Conservation (phyloP, 306 rosid genomes). For the Gastrolobium villosum region DNA sequence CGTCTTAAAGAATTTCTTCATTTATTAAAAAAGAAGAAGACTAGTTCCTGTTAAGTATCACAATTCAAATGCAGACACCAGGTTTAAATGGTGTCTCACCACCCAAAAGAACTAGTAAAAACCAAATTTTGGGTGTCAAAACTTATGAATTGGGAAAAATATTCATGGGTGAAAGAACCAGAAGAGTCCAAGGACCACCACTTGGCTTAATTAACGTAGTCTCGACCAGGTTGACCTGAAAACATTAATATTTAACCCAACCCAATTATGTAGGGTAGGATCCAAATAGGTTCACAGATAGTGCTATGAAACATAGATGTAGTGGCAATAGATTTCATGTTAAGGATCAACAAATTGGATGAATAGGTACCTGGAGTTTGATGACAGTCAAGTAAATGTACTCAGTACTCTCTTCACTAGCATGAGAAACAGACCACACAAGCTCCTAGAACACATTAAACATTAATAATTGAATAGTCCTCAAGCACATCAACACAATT, state of each 20-base stretch:
- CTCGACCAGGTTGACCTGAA: neutral
- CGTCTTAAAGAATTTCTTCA: no score
- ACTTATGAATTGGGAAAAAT: neutral
- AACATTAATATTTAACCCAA: neutral
- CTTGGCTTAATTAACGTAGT: neutral
- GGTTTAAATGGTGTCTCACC: neutral
- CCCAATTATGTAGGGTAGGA: neutral
- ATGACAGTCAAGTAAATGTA: slow-evolving; percentile 77
- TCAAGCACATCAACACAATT: slow-evolving; percentile 31
- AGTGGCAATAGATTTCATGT: slow-evolving; percentile 17
- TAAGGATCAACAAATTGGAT: slow-evolving; percentile 35
- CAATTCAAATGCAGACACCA: neutral
- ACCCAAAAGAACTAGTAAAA: neutral
- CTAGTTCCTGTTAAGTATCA: no score
- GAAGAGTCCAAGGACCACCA: neutral
- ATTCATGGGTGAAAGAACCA: neutral
- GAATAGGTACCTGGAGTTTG: slow-evolving; percentile 79
- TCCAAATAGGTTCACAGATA: neutral
- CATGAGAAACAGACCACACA: slow-evolving; percentile 82
- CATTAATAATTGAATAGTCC: slow-evolving; percentile 43
- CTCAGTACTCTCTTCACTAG: slow-evolving; percentile 96
- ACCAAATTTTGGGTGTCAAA: neutral
- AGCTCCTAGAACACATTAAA: slow-evolving; percentile 69
- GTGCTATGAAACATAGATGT: slow-evolving; percentile 19
- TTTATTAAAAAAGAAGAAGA: no score